phyloP scores from a whole-genome alignment of 345 rosid genomes.

The Cardamine occulta region DNA sequence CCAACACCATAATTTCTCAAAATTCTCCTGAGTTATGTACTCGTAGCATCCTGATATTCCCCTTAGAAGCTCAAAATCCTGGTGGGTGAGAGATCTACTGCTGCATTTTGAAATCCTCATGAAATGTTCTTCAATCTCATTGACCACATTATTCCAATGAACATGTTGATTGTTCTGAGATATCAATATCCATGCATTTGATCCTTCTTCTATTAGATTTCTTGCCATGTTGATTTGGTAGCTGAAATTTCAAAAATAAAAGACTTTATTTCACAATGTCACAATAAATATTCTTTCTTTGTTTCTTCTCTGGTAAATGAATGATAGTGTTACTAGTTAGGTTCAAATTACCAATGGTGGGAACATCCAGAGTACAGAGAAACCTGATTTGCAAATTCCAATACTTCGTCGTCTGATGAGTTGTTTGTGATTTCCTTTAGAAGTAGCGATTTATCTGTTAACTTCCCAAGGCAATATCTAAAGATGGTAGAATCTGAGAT shows the following conservation, averaged over 20 bases:
- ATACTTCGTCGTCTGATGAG: conserved; percentile 62
- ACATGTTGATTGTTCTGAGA: conserved; percentile 59
- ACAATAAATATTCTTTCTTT: background rate
- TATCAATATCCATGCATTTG: conserved; percentile 68
- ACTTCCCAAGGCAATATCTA: conserved; percentile 72
- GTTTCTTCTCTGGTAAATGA: background rate
- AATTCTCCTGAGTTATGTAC: conserved; percentile 70
- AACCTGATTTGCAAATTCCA: conserved; percentile 69
- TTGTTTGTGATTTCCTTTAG: conserved; percentile 74
- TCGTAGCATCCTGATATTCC: conserved; percentile 78
- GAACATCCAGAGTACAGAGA: conserved; percentile 78
- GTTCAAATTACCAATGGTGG: conserved; percentile 71
- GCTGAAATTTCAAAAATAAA: conserved; percentile 45
- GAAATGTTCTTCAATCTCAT: conserved; percentile 80
- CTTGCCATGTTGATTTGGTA: conserved; percentile 69
- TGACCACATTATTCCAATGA: conserved; percentile 63
- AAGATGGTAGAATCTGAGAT: conserved; percentile 65
- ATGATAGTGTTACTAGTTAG: background rate
- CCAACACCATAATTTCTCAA: conserved; percentile 95
- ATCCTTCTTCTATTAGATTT: conserved; percentile 81
- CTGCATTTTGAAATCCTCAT: conserved; percentile 70
- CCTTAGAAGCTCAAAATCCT: conserved; percentile 70
- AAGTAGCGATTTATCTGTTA: conserved; percentile 62
- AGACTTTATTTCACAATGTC: conserved; percentile 1
- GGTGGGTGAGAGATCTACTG: conserved; percentile 66